Evolutionary conservation across 2,329 filamentous ascomycete genomes (phyloP), one percentile per base, ranked within the genome.

Genomic region (Paramyrothecium sp.): DNA sequence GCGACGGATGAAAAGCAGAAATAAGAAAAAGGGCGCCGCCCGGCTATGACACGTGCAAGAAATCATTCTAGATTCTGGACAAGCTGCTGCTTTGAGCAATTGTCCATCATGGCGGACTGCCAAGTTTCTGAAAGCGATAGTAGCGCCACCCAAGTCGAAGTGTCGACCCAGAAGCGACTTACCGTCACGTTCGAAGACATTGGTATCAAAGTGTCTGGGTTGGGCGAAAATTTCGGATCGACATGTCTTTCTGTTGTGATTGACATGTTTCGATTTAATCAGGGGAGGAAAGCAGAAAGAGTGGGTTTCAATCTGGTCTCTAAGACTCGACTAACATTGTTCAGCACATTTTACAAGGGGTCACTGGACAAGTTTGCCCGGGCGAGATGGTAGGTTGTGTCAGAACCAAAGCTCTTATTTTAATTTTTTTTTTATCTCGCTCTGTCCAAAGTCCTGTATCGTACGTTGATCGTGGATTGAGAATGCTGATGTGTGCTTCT

Each of bases 171-270:
- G 7, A 41, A 53, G 16, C 26, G 51, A 23, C 26, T 53, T 33
- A 53, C 51, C 4, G 51, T 53, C 30, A 53, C 51, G 7, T 53
- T 53, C 30, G 51, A 53, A 41, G 51, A 53, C 21, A 3, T 53
- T 34, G 51, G 51, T n/a, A 33, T 53, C 5, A 13, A 53, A 20
- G 51, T 41, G 4, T 53, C 21, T n/a, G 30, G 51, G 3, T 21
- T 53, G 12, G 51, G 51, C n/a, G 51, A 53, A 21, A 30, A 41
- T 22, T 53, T 53, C 33, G 51, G 51, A 3, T 53, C 51, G 16
- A 53, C 51, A 53, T 53, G 51, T 53, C 30, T 53, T 10, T 53
- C 51, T 19, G 51, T 41, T 16, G 23, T 53, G n/a, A 12, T 4
- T 7, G 30, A 53, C 8, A 3, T 53, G 26, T 38, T 53, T 53